Base-by-base conservation (phyloP, 805 yeast genomes). In the Candida ponderosae region DNA sequence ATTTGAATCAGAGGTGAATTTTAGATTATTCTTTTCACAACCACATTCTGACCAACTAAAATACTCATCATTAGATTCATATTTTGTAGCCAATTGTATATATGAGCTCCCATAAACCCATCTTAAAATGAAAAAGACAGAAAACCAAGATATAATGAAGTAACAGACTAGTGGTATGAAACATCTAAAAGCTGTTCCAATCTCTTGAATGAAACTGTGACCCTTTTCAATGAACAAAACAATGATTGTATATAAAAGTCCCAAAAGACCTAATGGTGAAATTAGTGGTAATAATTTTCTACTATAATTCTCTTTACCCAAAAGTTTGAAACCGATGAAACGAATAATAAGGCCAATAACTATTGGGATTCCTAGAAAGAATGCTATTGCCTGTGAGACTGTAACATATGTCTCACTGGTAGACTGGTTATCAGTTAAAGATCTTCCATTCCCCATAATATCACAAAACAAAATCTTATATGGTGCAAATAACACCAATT, bases 331-430 rank as follows among this genome's bases (percentile, higher is more conserved):
- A 5, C 50, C 46, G 1, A 40, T 18, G 10, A 68, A 42, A 38
- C 81, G 57, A 18, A 70, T 63, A 5, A 65, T 10, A 7, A 72
- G 40, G 4, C 77, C 79, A 19, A 66, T 41, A 0, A 53, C 70
- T 16, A 75, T 44, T 2, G 81, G 81, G 27, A 75, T 55, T 4
- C 81, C 81, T 38, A 75, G 58, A 46, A 74, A 75, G 18, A 71
- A 63, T 1, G 66, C 72, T 31, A 75, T 78, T 42, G 70, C 65
- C 40, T 60, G 58, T 1, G 74, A 74, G 18, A 69, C 79, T 16
- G 59, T 47, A 7, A 53, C 35, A 43, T 68, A 71, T 14, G 64
- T 46, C 18, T 51, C 42, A 10, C 35, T 40, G 3, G 47, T 39
- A 18, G 35, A 40, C 18, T 36, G 38, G 20, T 38, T 37, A 29